Conservation (phyloP, 23 red algal genomes). For the Gracilariopsis chorda region DNA sequence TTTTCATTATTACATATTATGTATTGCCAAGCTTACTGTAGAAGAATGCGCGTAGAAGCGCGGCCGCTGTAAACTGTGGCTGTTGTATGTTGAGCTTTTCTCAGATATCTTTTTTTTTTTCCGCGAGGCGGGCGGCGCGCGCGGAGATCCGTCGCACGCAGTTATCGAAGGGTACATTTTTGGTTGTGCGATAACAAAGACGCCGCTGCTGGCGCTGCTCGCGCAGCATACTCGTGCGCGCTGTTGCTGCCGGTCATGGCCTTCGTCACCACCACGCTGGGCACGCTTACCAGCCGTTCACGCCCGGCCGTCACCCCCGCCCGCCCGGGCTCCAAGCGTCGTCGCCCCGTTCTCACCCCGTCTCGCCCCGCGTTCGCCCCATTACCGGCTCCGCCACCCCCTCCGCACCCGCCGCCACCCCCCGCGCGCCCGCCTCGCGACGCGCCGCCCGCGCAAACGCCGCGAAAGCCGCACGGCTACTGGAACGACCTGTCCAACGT, state of each 20-base stretch:
- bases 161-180: too few species aligned
- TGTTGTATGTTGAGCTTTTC: too few species aligned
- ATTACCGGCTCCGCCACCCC: background rate
- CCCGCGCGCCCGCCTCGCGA: background rate
- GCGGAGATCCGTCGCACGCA: too few species aligned
- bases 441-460: background rate
- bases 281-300: background rate
- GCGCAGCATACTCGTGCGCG: background rate
- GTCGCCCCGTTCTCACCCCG: background rate
- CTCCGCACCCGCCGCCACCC: background rate
- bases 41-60: too few species aligned
- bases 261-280: background rate
- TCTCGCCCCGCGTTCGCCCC: background rate
- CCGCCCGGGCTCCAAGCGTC: background rate
- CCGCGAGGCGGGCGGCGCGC: too few species aligned
- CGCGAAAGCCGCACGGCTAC: constrained; percentile 51
- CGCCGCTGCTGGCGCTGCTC: background rate
- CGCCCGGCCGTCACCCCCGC: background rate
- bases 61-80: too few species aligned
- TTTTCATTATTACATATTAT: too few species aligned
- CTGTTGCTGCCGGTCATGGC: background rate
- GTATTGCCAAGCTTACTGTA: too few species aligned
- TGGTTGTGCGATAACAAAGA: too few species aligned
- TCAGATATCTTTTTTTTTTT: too few species aligned
- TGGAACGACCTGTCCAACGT: constrained; percentile 55